Conservation (phyloP, 257 asterid species). For the Rehmannia glutinosa region DNA sequence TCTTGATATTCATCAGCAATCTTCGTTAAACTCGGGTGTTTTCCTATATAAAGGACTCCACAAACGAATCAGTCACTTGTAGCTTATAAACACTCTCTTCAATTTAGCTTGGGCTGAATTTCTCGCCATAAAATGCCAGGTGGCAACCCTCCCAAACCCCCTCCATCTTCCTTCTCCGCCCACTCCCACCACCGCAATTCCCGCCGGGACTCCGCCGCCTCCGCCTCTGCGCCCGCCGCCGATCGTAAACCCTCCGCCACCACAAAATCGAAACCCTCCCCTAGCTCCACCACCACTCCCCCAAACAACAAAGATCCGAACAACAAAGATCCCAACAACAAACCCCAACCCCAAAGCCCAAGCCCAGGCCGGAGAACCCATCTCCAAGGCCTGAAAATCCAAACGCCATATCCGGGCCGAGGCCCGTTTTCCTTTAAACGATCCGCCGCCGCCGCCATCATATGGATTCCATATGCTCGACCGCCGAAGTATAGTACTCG, state of each 20-base stretch:
- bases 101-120: neutral
- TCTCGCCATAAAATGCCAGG: conserved; percentile 33
- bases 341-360: conserved; percentile 39
- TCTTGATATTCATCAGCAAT: neutral
- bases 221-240: conserved; percentile 29
- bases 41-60: neutral
- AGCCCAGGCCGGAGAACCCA: conserved; percentile 31
- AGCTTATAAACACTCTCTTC: neutral
- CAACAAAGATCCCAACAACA: conserved; percentile 22
- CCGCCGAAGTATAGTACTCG: conserved; percentile 63
- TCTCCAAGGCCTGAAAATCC: conserved; percentile 35
- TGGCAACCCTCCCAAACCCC: conserved; percentile 40
- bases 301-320: conserved; percentile 21
- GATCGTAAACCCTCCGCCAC: conserved; percentile 22
- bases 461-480: conserved; percentile 95
- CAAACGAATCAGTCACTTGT: neutral
- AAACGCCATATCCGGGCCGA: conserved; percentile 23
- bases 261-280: conserved; percentile 41
- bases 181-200: conserved; percentile 46
- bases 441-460: conserved; percentile 84
- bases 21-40: too few relatives aligned
- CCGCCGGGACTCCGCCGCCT: conserved; percentile 44
- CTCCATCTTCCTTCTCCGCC: conserved; percentile 29
- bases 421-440: conserved; percentile 46
- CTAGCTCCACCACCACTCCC: conserved; percentile 25